These are phyloP conservation scores for Pleochaeta shiraiana DNA, from an alignment of 2,329 filamentous ascomycete species.

Conservation along the genomic window DNA sequence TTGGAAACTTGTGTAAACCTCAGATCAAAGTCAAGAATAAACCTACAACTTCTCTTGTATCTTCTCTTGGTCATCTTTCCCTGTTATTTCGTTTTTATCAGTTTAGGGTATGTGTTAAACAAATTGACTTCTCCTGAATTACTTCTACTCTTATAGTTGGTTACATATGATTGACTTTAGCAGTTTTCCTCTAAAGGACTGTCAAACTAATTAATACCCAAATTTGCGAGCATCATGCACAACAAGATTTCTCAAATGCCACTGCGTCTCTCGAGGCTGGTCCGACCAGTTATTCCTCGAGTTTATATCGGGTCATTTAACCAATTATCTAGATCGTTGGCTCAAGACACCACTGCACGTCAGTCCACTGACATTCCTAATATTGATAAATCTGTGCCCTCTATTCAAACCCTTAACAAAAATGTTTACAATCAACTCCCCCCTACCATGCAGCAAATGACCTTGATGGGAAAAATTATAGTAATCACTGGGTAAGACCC, in stretches of 20 bases:
- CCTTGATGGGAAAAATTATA: slow-evolving; percentile 46
- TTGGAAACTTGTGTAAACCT: no score
- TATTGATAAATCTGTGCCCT: background rate
- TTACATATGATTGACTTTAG: no score
- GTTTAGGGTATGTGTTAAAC: no score
- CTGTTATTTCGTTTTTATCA: no score
- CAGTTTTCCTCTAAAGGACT: no score
- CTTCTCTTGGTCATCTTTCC: no score
- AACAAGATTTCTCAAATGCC: background rate
- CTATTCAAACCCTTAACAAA: slow-evolving; percentile 25
- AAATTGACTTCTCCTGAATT: no score
- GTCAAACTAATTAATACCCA: no score
- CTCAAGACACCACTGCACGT: background rate
- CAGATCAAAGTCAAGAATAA: no score
- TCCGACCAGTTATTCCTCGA: background rate
- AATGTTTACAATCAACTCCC: slow-evolving; percentile 34
- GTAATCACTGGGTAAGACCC: slow-evolving; percentile 43
- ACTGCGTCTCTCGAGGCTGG: background rate
- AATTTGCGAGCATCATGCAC: no score
- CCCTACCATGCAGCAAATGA: slow-evolving; percentile 46
- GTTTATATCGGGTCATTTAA: background rate
- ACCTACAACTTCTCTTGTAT: no score
- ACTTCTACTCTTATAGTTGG: no score
- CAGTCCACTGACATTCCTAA: background rate
- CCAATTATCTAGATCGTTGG: background rate